Evolutionary conservation across 139 green algal species (phyloP).

Genomic region (Marvania coccoides): DNA sequence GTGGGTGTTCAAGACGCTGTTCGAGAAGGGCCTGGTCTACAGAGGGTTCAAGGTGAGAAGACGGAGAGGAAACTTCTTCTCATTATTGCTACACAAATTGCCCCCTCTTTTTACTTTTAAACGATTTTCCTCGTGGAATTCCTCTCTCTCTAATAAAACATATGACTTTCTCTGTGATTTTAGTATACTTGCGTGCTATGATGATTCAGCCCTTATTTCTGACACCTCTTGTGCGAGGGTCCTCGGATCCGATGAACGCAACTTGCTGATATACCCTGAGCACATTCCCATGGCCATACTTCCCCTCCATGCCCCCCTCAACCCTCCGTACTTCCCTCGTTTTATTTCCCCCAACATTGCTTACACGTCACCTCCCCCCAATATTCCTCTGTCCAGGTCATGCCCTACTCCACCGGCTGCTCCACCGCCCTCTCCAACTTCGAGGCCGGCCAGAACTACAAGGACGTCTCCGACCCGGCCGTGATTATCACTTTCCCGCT

Average conservation of each 20-base stretch:
- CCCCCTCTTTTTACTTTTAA: not conserved
- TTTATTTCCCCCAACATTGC: not conserved
- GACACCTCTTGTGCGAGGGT: slow-evolving; percentile 33
- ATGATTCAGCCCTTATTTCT: slow-evolving; percentile 27
- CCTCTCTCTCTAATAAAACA: not conserved
- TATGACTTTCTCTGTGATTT: no score
- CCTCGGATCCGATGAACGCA: slow-evolving; percentile 13
- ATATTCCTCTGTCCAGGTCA: slow-evolving; percentile 63
- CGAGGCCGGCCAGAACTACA: slow-evolving; percentile 98
- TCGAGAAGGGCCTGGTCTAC: slow-evolving; percentile 95
- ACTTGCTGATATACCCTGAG: not conserved
- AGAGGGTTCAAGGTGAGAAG: slow-evolving; percentile 86
- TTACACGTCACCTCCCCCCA: not conserved
- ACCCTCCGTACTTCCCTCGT: not conserved
- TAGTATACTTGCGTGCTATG: slow-evolving; percentile 3
- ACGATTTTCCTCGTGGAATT: not conserved
- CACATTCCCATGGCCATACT: not conserved
- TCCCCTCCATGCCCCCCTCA: not conserved
- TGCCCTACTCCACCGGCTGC: slow-evolving; percentile 96
- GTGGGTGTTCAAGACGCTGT: slow-evolving; percentile 97
- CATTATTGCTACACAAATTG: not conserved
- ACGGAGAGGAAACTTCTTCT: not conserved
- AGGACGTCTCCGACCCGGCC: slow-evolving; percentile 72
- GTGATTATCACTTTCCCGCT: slow-evolving; percentile 78
- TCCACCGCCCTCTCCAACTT: slow-evolving; percentile 96